Evolutionary conservation across 73 alveolate genomes (phyloP), one percentile per base, ranked within the genome.

Genomic region (Stentor roeselii): DNA sequence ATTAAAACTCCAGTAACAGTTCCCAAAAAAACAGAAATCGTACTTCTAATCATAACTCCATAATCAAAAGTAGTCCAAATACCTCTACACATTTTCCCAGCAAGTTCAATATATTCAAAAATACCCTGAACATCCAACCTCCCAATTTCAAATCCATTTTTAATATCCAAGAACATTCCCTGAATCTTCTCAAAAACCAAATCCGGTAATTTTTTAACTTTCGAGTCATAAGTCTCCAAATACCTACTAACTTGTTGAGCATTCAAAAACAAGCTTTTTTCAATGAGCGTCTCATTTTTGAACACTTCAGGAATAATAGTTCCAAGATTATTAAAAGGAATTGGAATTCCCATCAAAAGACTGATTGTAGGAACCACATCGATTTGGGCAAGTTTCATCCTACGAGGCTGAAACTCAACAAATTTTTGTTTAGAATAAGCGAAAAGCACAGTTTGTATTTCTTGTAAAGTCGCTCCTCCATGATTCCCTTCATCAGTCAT

Each of bases 401-500:
- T 21, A 59, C 67, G 59, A 37, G 60, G 67, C 36, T 67, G 32
- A 76, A 42, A 67, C 35, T 42, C 36, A 39, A 36, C 59, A 42
- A 82, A 84, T 31, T 78, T 76, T 6, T 67, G 74, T 75, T 89
- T 91, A 21, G 89, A 74, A 82, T 91, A 91, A 2, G 92, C 80
- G 86, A 91, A 91, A 2, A 89, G 42, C 3, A 61, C 83, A 15
- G 93, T 37, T 50, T 61, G 60, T 27, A 84, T 58, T 75, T 91
- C 96, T 78, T 75, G 36, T 3, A 3, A 31, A 15, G 94, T 38
- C 37, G 89, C 92, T 31, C 95, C 97, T 39, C 97, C 97, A 83
- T 92, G 97, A 75, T 83, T 84, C 1, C 97, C 97, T 3, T 60
- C 87, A n/a, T 90, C 94, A 27, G 97, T 86, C 97, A 89, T 86